A percentile compares a stretch with the other conserved stretches of the same genome.
Conservation (phyloP, 176 grass and related monocot species). For the Aegilops sharonensis region DNA sequence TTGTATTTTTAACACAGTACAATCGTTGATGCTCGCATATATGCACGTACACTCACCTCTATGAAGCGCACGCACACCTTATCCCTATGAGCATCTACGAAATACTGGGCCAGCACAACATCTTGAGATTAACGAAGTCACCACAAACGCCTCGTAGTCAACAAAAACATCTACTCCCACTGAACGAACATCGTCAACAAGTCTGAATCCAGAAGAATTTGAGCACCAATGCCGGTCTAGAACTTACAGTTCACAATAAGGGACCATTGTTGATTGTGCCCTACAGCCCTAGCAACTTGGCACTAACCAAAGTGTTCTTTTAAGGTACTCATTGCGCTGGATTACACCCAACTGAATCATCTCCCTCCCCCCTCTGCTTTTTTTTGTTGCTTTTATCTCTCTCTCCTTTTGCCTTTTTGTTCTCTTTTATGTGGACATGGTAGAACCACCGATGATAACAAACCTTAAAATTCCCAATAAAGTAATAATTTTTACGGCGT, state of each 20-base stretch:
- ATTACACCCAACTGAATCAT: neutral
- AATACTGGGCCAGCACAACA: too few species aligned
- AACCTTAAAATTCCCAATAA: constrained; percentile 53
- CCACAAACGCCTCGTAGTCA: too few species aligned
- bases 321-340: neutral
- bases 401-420: neutral
- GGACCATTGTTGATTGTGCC: neutral
- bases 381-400: neutral
- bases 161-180: too few species aligned
- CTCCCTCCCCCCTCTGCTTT: neutral
- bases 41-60: too few species aligned
- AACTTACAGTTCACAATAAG: neutral
- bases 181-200: too few species aligned
- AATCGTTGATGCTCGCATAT: too few species aligned
- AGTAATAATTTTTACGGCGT: constrained; percentile 23
- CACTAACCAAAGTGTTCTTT: neutral
- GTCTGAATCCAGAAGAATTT: too few species aligned
- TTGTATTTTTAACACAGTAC: too few species aligned
- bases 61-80: too few species aligned
- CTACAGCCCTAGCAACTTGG: neutral
- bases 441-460: constrained; percentile 14
- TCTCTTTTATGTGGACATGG: constrained; percentile 43
- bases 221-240: too few species aligned
- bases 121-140: too few species aligned
- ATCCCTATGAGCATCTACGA: too few species aligned